These are phyloP conservation scores for Mitragyna speciosa DNA, from an alignment of 257 asterid genomes.

Conservation along the genomic window DNA sequence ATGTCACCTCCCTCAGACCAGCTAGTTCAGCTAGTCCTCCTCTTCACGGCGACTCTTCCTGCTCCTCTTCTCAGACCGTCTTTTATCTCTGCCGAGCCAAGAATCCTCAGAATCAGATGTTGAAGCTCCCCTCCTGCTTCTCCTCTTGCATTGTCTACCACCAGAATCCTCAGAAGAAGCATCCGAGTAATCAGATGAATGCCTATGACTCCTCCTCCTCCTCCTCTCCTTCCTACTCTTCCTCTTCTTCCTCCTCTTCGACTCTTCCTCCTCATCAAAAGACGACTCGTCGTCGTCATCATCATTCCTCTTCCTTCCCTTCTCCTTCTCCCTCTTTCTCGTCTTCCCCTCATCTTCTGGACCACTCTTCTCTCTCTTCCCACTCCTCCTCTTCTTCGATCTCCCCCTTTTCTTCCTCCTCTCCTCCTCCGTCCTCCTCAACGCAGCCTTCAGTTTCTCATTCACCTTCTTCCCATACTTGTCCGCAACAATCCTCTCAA, in stretches of 20 bases:
- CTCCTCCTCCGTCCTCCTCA: constrained; percentile 34
- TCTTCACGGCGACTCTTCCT: constrained; percentile 43
- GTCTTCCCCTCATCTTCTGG: constrained; percentile 52
- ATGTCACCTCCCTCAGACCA: not conserved
- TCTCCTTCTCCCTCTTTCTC: constrained; percentile 53
- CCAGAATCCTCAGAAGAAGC: constrained; percentile 58
- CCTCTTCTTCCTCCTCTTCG: constrained; percentile 20
- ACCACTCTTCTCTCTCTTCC: constrained; percentile 41
- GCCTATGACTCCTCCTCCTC: constrained; percentile 23
- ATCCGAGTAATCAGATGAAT: constrained; percentile 37
- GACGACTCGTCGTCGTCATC: constrained; percentile 2
- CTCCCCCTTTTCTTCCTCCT: constrained; percentile 55
- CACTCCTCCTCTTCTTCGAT: constrained; percentile 54
- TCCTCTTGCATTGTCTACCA: constrained; percentile 49
- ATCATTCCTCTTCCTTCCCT: constrained; percentile 16
- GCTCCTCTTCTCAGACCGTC: constrained; percentile 66
- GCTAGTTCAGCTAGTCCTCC: constrained; percentile 35
- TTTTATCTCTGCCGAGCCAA: constrained; percentile 73
- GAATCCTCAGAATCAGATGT: constrained; percentile 62
- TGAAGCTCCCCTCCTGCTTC: constrained; percentile 46
- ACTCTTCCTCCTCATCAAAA: constrained; percentile 16
- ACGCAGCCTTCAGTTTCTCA: constrained; percentile 36
- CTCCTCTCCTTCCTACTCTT: constrained; percentile 23
- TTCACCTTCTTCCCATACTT: constrained; percentile 45
- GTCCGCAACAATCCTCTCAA: constrained; percentile 63